phyloP scores from a whole-genome alignment of 768 basidiomycete species.

The Mycena polygramma region DNA sequence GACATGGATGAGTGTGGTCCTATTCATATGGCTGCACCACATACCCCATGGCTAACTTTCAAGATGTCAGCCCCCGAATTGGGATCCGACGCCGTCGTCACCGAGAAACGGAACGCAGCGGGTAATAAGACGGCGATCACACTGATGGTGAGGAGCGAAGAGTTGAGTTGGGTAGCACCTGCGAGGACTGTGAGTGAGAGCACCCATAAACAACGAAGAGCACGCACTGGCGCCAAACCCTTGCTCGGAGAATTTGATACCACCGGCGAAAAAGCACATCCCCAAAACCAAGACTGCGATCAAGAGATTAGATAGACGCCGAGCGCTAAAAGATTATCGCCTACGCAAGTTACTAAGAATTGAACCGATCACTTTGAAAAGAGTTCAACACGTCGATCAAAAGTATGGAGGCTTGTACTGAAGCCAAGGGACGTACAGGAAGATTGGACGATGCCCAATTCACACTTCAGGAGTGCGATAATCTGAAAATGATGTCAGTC shows the following conservation, averaged over 20 bases:
- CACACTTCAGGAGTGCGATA: slow-evolving; percentile 63
- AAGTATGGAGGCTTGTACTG: slow-evolving; percentile 27
- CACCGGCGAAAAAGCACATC: slow-evolving; percentile 93
- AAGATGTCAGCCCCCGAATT: slow-evolving; percentile 64
- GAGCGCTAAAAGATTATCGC: slow-evolving; percentile 44
- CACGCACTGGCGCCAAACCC: slow-evolving; percentile 79
- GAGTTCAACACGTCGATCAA: slow-evolving; percentile 32
- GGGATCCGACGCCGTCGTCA: slow-evolving; percentile 43
- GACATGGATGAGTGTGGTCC: slow-evolving; percentile 5
- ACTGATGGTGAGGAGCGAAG: slow-evolving; percentile 81
- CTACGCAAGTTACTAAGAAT: slow-evolving; percentile 87
- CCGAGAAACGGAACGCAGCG: slow-evolving; percentile 81
- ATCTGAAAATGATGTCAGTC: slow-evolving; percentile 49
- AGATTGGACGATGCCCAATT: slow-evolving; percentile 83
- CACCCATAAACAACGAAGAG: slow-evolving; percentile 47
- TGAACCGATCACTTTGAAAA: slow-evolving; percentile 79
- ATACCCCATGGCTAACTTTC: slow-evolving; percentile 79
- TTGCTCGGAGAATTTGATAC: slow-evolving; percentile 84
- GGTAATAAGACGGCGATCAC: slow-evolving; percentile 87
- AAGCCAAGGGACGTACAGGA: slow-evolving; percentile 66
- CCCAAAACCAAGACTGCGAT: slow-evolving; percentile 80
- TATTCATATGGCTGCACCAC: slow-evolving; percentile 40
- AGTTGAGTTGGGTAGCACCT: slow-evolving; percentile 78
- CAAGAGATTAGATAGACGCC: slow-evolving; percentile 26
- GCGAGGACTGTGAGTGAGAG: background rate